Base-by-base conservation (phyloP, 768 basidiomycete species). In the Leccinum barrowsii region DNA sequence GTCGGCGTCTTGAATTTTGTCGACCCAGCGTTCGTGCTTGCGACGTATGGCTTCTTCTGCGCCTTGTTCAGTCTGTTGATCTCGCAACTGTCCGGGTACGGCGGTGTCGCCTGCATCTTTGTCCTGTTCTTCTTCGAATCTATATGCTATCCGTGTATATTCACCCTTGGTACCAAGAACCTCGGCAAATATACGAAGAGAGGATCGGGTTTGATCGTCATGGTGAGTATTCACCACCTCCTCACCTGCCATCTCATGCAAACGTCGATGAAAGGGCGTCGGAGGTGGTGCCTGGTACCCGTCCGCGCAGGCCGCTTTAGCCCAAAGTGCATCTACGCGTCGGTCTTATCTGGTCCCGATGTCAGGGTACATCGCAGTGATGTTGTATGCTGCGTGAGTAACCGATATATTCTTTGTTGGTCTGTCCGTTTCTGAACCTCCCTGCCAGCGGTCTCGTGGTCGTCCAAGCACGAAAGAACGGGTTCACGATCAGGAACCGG, bases 41-140 rank as follows among this genome's bases (percentile, higher is more conserved):
- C 77, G 21, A 54, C 81, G 55, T 87, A 85, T 64, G 81, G 79
- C 22, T 50, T 80, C 52, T 69, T 71, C 28, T 87, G 85, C 67
- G 76, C 73, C 40, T 48, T 80, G 32, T 85, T 87, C 66, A 75
- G 77, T 53, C 67, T 88, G 56, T 72, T 80, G 51, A 74, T 82
- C 50, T 77, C 83, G 10, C 75, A 80, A 24, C 67, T 83, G 7
- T 73, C 77, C 7, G 85, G 87, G 13, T 74, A 75, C 54, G 73
- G 78, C 5, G 88, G 83, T 34, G 73, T 90, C 44, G 82, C 76
- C 10, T 85, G 81, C 72, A 68, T 89, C 35, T 89, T 86, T 66
- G 67, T 76, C 56, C 72, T 89, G 55, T 87, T 88, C 78, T 87
- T 85, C 77, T 87, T 87, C 68, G 87, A 89, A 71, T 87, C 85